These are phyloP conservation scores for Chaetoceros tenuissimus DNA, from an alignment of 108 stramenopile genomes.

Conservation along the genomic window DNA sequence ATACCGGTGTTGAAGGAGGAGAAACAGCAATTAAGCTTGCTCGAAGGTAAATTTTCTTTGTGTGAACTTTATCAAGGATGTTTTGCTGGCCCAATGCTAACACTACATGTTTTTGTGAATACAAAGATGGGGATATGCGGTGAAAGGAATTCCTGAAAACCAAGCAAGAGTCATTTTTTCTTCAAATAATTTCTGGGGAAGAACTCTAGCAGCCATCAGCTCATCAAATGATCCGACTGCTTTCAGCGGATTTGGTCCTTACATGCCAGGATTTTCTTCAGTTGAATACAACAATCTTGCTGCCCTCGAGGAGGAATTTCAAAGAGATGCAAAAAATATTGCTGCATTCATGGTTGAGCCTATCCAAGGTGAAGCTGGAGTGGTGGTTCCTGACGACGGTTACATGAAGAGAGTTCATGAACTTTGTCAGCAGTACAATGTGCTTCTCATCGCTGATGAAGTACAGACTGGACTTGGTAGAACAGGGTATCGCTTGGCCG, in stretches of 20 bases:
- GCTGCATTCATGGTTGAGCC: conserved; percentile 99
- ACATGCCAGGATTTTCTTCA: conserved; percentile 92
- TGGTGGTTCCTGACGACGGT: conserved; percentile 95
- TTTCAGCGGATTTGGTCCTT: conserved; percentile 90
- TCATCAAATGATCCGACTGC: conserved; percentile 92
- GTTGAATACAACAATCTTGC: conserved; percentile 87
- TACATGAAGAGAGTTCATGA: conserved; percentile 87
- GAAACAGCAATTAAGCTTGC: conserved; percentile 97
- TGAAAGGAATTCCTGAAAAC: conserved; percentile 89
- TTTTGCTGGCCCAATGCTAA: neutral
- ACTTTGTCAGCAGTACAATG: conserved; percentile 90
- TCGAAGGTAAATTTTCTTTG: too few relatives aligned
- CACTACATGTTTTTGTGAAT: neutral
- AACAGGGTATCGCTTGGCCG: conserved; percentile 88
- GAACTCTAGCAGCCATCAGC: conserved; percentile 97
- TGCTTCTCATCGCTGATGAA: conserved; percentile 97
- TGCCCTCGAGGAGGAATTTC: conserved; percentile 77
- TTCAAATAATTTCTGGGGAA: conserved; percentile 98
- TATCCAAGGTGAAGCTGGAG: conserved; percentile 99
- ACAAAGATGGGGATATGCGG: conserved; percentile 84
- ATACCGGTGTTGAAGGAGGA: conserved; percentile 98
- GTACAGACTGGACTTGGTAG: conserved; percentile 98
- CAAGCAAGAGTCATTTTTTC: conserved; percentile 90
- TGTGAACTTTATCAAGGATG: too few relatives aligned
- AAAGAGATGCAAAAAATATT: conserved; percentile 78